These are phyloP conservation scores for Pleurotus tuber-regium DNA, from an alignment of 768 basidiomycete genomes.

Conservation along the genomic window DNA sequence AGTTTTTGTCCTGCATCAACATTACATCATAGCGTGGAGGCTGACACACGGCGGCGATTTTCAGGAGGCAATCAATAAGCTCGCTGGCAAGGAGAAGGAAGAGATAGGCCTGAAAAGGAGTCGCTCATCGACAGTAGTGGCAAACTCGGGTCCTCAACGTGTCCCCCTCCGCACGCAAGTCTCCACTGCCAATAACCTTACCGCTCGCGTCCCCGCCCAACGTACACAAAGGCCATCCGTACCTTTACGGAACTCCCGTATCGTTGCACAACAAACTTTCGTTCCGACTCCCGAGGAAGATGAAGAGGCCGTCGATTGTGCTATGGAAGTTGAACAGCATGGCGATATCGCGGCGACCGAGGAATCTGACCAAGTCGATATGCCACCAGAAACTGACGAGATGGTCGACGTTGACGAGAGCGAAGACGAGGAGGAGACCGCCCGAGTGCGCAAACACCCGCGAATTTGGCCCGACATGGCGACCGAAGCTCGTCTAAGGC, in stretches of 20 bases:
- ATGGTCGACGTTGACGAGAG: constrained; percentile 57
- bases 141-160: constrained; percentile 41
- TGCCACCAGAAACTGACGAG: constrained; percentile 59
- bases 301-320: constrained; percentile 41
- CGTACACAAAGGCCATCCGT: constrained; percentile 12
- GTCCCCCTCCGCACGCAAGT: constrained; percentile 53
- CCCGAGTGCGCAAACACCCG: constrained; percentile 35
- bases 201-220: constrained; percentile 28
- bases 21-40: constrained; percentile 1
- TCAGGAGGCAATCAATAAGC: constrained; percentile 49
- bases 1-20: constrained; percentile 15
- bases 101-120: constrained; percentile 63
- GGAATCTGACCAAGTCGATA: constrained; percentile 30
- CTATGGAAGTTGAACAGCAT: constrained; percentile 64
- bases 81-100: constrained; percentile 63
- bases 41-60: constrained; percentile 18
- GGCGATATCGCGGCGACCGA: constrained; percentile 44
- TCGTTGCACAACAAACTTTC: constrained; percentile 32
- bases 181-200: constrained; percentile 32
- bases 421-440: constrained; percentile 39
- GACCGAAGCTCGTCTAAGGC: constrained; percentile 56
- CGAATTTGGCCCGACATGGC: constrained; percentile 75
- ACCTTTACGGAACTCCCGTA: constrained; percentile 35
- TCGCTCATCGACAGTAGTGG: constrained; percentile 57
- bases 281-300: constrained; percentile 32